A percentile compares a stretch with the other conserved stretches of the same genome.
Evolutionary conservation across 1,284 basidiomycete species (phyloP).

Genomic region (Ceratobasidium sp.): DNA sequence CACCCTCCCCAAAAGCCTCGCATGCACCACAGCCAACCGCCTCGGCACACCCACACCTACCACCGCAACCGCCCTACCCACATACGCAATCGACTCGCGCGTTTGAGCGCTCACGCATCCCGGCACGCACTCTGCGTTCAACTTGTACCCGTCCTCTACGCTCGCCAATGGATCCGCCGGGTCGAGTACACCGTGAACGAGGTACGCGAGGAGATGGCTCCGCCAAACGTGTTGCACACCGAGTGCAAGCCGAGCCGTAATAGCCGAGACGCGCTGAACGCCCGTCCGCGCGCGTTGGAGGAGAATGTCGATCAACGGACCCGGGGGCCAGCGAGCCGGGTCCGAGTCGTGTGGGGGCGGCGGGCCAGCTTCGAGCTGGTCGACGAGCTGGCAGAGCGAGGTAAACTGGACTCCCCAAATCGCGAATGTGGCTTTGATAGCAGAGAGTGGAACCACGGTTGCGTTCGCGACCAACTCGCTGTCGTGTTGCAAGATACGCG

Average conservation of each 20-base stretch:
- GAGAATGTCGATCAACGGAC: slow-evolving; percentile 80
- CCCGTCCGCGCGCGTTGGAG: slow-evolving; percentile 76
- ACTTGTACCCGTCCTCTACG: slow-evolving; percentile 59
- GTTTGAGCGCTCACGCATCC: slow-evolving; percentile 75
- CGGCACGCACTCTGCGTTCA: slow-evolving; percentile 75
- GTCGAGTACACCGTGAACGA: slow-evolving; percentile 79
- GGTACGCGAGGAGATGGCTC: slow-evolving; percentile 77
- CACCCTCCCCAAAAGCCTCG: slow-evolving; percentile 69
- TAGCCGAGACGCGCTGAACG: slow-evolving; percentile 74
- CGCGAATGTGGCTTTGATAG: slow-evolving; percentile 80
- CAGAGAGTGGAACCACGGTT: slow-evolving; percentile 84
- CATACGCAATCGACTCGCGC: slow-evolving; percentile 83
- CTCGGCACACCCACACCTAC: slow-evolving; percentile 83
- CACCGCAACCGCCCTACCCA: slow-evolving; percentile 87
- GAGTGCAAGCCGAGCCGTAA: slow-evolving; percentile 71
- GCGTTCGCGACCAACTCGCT: slow-evolving; percentile 74
- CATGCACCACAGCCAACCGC: slow-evolving; percentile 70
- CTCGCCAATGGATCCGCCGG: slow-evolving; percentile 65
- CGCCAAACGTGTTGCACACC: slow-evolving; percentile 85
- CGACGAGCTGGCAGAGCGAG: slow-evolving; percentile 70
- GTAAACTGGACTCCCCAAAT: slow-evolving; percentile 85
- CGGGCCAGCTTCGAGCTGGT: slow-evolving; percentile 63
- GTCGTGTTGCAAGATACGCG: slow-evolving; percentile 77
- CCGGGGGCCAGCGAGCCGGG: slow-evolving; percentile 66
- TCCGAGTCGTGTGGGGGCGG: slow-evolving; percentile 52